Evolutionary conservation across 768 basidiomycete species (phyloP).

Genomic region (Coprinellus aureogranulatus): DNA sequence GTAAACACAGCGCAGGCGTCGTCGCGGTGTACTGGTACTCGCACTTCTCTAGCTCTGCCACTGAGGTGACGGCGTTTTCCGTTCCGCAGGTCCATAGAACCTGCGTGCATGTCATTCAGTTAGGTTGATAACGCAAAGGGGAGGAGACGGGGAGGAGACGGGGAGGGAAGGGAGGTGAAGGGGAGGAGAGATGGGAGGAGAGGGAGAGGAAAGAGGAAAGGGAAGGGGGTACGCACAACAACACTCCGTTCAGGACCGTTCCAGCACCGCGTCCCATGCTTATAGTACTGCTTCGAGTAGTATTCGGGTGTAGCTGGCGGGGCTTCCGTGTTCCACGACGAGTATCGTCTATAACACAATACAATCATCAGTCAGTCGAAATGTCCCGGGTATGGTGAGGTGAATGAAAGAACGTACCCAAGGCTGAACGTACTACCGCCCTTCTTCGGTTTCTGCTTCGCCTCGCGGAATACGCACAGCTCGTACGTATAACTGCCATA

Average conservation of each 20-base stretch:
- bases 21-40: conserved; percentile 88
- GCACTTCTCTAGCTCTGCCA: conserved; percentile 93
- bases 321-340: conserved; percentile 72
- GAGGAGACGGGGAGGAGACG: not conserved
- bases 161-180: not conserved
- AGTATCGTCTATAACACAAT: conserved; percentile 55
- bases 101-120: conserved; percentile 44
- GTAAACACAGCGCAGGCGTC: conserved; percentile 78
- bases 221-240: conserved; percentile 44
- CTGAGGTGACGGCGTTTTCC: conserved; percentile 74
- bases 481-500: conserved; percentile 83
- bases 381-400: not conserved
- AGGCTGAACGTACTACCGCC: conserved; percentile 75
- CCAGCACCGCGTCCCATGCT: conserved; percentile 88
- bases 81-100: conserved; percentile 81
- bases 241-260: conserved; percentile 91
- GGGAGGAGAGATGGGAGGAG: not conserved
- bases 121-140: not conserved
- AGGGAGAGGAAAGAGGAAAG: not conserved
- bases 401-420: conserved; percentile 58
- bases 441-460: conserved; percentile 82
- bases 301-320: conserved; percentile 64
- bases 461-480: conserved; percentile 86
- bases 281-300: conserved; percentile 82
- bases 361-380: not conserved